Base-by-base conservation (phyloP, 2,329 filamentous ascomycete species). In the Geoglossum cookeanum region DNA sequence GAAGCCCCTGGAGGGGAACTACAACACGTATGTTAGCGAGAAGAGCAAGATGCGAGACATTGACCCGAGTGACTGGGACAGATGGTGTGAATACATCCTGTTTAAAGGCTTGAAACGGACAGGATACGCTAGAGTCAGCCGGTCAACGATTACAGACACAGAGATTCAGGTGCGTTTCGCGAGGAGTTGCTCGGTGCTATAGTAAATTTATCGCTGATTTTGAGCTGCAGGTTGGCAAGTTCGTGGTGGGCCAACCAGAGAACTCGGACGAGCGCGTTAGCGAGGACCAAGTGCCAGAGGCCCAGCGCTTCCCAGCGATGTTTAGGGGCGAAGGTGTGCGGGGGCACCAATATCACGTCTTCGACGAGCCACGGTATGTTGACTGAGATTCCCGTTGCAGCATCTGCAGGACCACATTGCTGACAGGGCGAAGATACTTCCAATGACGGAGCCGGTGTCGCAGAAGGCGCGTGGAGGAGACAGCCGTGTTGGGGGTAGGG, bases 1-100 rank as follows among this genome's bases (percentile, higher is more conserved):
- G 27, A 87, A 85, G 69, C 92, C 92, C 0, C 76, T 85, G 4
- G 75, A 95, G 72, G 92, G 92, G 60, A 98, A 98, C 68, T 98
- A 98, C 74, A 91, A 97, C 68, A 95, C 83, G 0, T 97, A 94
- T 64, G 92, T 97, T 29, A 87, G 87, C 58, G 78, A 88, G 56
- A 74, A 74, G 58, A 94, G 86, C 59, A 87, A 89, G 8, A 98
- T 98, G 92, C 83, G 87, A 65, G 92, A 98, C 66, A 92, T 98
- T 55, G 92, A 98, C 66, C 79, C 83, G 0, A 83, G 76, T 2
- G 92, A 98, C 68, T 95, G 89, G 89, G 92, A 98, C 69, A 77
- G 92, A 57, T 98, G 92, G 92, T 98, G 92, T 74, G 91, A 98
- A 74, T 98, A 98, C 70, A 96, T 98, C 62, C 74, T 98, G 30